A percentile compares a stretch with the other conserved stretches of the same genome.
These are phyloP conservation scores for Leccinum variicolor DNA, from an alignment of 768 basidiomycete species.

Conservation along the genomic window DNA sequence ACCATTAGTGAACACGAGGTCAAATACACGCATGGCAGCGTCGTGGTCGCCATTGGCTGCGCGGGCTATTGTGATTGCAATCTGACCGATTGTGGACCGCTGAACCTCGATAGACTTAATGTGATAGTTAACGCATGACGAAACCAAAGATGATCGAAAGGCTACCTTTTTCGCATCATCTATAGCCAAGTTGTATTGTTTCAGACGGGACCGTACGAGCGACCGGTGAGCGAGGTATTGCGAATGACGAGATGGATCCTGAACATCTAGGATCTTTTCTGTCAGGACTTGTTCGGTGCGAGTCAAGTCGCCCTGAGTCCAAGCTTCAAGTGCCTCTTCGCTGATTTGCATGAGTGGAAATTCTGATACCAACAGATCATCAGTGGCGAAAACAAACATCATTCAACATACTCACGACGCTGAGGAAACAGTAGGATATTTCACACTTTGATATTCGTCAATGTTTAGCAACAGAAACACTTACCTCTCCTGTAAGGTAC, in stretches of 20 bases:
- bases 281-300: not conserved
- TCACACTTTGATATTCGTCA: not conserved
- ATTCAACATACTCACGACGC: not conserved
- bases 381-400: fast-evolving
- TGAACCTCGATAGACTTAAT: conserved; percentile 6
- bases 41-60: conserved; percentile 1
- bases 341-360: not conserved
- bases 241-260: not conserved
- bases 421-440: too few species aligned
- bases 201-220: not conserved
- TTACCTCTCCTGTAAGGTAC: not conserved
- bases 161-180: conserved; percentile 5
- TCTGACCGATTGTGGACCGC: conserved; percentile 6
- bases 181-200: not conserved
- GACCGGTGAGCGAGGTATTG: not conserved
- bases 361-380: not conserved
- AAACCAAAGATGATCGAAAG: fast-evolving
- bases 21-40: conserved; percentile 1
- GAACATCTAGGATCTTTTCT: not conserved
- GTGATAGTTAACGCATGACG: not conserved
- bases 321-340: not conserved
- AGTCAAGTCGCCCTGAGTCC: not conserved
- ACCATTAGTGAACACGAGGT: conserved; percentile 4
- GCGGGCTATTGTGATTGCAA: conserved; percentile 1
- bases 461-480: not conserved